Evolutionary conservation across 2,329 filamentous ascomycete species (phyloP).

Genomic region (Didymella exigua): DNA sequence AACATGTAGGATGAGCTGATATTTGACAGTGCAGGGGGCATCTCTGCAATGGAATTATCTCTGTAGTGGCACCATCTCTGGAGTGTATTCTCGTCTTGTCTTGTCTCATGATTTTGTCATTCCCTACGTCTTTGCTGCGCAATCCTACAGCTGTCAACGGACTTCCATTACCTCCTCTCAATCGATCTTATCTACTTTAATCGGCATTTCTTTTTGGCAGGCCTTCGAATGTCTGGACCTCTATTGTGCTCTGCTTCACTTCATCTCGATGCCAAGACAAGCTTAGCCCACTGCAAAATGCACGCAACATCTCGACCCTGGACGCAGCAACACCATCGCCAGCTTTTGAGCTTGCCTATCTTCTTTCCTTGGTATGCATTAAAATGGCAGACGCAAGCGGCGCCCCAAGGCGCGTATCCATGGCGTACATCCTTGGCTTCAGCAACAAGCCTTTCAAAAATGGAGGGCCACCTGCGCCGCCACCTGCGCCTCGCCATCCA

Average conservation of each 20-base stretch:
- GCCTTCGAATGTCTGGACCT: neutral
- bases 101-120: neutral
- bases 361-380: neutral
- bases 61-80: neutral
- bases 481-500: constrained; percentile 13
- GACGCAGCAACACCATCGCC: neutral
- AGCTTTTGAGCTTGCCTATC: neutral
- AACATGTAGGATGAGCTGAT: no score
- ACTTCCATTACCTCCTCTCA: neutral
- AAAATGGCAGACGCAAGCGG: constrained; percentile 22
- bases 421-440: constrained; percentile 38
- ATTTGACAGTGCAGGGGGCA: neutral
- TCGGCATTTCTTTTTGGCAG: neutral
- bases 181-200: neutral
- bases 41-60: no score
- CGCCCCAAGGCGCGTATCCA: constrained; percentile 29
- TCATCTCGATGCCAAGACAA: neutral
- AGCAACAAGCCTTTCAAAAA: constrained; percentile 40
- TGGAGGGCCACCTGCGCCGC: constrained; percentile 17
- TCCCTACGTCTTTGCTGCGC: neutral
- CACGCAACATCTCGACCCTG: neutral
- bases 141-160: neutral
- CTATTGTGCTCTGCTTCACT: neutral
- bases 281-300: constrained; percentile 1
- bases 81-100: neutral